phyloP scores from a whole-genome alignment of 176 grass and related monocot genomes.

The Oryza brachyantha region DNA sequence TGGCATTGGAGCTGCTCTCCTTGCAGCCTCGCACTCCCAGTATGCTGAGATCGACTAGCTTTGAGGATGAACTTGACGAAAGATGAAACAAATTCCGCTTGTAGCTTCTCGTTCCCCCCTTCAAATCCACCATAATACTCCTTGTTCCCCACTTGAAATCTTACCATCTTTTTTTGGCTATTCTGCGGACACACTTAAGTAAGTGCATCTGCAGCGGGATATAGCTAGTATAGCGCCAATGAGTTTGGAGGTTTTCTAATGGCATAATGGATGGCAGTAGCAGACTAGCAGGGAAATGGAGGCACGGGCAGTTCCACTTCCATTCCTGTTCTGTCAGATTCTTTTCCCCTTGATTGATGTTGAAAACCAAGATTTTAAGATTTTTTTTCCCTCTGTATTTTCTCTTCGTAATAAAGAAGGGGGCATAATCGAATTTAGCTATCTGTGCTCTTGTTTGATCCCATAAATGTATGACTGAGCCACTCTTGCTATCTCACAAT shows the following conservation, averaged over 20 bases:
- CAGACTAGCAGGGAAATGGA: conserved; percentile 44
- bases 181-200: conserved; percentile 35
- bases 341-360: conserved; percentile 39
- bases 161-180: conserved; percentile 34
- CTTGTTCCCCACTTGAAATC: conserved; percentile 22
- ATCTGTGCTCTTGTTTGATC: conserved; percentile 6
- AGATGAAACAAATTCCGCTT: conserved; percentile 11
- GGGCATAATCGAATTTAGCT: conserved; percentile 32
- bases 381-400: conserved; percentile 38
- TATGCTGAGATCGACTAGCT: conserved; percentile 53
- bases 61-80: background rate
- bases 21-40: conserved; percentile 78
- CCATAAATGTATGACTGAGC: background rate
- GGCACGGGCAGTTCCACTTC: conserved; percentile 44
- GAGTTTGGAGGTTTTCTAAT: conserved; percentile 42
- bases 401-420: conserved; percentile 59
- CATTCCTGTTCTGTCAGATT: conserved; percentile 54
- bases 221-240: conserved; percentile 53
- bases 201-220: conserved; percentile 44
- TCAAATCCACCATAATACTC: conserved; percentile 26
- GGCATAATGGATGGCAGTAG: conserved; percentile 37
- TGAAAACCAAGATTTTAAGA: conserved; percentile 46
- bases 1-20: conserved; percentile 75
- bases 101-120: conserved; percentile 31
- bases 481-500: background rate